phyloP scores from a whole-genome alignment of 208 protist species.

The Blechomonas ayalai region DNA sequence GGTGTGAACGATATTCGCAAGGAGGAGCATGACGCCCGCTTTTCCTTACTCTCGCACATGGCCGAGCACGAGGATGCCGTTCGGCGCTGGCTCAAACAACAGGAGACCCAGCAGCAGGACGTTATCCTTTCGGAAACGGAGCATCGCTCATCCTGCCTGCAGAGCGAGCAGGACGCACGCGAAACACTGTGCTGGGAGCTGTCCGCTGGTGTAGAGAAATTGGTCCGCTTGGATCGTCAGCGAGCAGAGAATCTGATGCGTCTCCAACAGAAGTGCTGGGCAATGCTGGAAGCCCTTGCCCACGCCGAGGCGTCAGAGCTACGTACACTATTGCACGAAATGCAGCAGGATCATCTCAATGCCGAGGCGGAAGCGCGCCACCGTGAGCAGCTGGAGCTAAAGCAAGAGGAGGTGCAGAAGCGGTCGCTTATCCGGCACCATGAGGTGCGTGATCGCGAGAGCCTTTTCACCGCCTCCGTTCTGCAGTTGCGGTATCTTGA shows the following conservation, averaged over 20 bases:
- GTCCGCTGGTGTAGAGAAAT: slow-evolving; percentile 1
- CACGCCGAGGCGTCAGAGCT: slow-evolving; percentile 11
- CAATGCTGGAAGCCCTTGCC: slow-evolving; percentile 4
- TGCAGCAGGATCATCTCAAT: slow-evolving; percentile 2
- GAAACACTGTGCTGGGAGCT: slow-evolving; percentile 15
- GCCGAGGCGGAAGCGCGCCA: slow-evolving; percentile 9
- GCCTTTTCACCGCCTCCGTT: slow-evolving; percentile 9
- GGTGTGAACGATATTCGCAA: slow-evolving; percentile 14
- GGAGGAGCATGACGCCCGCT: slow-evolving; percentile 40
- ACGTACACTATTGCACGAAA: not conserved
- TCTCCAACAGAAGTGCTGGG: slow-evolving; percentile 11
- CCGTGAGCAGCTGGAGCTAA: slow-evolving; percentile 8
- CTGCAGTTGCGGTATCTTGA: slow-evolving; percentile 22
- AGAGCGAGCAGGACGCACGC: slow-evolving; percentile 14
- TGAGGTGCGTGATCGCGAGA: slow-evolving; percentile 25
- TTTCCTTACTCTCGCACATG: slow-evolving; percentile 33
- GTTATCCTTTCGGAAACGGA: slow-evolving; percentile 10
- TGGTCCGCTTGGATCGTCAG: slow-evolving; percentile 2
- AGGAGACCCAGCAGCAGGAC: slow-evolving; percentile 8
- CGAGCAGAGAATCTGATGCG: slow-evolving; percentile 5
- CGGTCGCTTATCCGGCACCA: slow-evolving; percentile 23
- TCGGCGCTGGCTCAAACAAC: slow-evolving; percentile 20
- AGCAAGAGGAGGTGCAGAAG: slow-evolving; percentile 19
- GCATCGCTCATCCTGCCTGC: not conserved
- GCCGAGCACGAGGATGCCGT: slow-evolving; percentile 34